Percentiles rank a stretch among this genome's conserved stretches.
Conservation (phyloP, 2,329 filamentous ascomycete genomes). For the Aspergillus sp. region DNA sequence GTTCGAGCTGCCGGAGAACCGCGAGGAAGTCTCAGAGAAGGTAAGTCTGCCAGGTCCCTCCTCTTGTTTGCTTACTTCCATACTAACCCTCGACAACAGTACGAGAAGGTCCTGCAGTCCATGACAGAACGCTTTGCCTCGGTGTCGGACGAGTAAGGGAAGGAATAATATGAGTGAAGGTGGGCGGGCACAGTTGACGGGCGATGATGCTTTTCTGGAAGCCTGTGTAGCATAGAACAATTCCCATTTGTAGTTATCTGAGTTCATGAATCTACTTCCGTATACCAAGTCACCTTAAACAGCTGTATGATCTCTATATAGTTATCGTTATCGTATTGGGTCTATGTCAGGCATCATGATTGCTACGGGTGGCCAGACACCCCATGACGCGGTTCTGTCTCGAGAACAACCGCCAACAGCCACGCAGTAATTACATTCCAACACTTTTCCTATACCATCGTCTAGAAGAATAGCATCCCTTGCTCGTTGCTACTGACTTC, state of each 20-base stretch:
- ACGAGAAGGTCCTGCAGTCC: slow-evolving; percentile 80
- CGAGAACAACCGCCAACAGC: too few relatives aligned
- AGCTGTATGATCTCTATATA: background rate
- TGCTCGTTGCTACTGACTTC: too few relatives aligned
- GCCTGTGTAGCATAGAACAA: slow-evolving; percentile 26
- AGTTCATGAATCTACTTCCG: background rate
- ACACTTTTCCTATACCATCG: too few relatives aligned
- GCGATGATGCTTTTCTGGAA: background rate
- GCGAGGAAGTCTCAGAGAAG: slow-evolving; percentile 77
- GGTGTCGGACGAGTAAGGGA: slow-evolving; percentile 78
- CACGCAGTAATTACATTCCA: too few relatives aligned
- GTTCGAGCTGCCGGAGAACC: slow-evolving; percentile 83
- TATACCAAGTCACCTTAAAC: too few relatives aligned
- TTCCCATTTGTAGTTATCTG: slow-evolving; percentile 29
- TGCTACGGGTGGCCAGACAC: too few relatives aligned
- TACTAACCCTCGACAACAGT: slow-evolving; percentile 50
- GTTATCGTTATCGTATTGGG: slow-evolving; percentile 4
- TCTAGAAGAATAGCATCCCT: too few relatives aligned
- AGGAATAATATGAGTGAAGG: slow-evolving; percentile 1
- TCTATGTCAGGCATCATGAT: too few relatives aligned
- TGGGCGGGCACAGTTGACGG: background rate
- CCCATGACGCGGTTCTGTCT: too few relatives aligned
- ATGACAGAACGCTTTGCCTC: slow-evolving; percentile 98
- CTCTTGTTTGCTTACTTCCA: slow-evolving; percentile 10
- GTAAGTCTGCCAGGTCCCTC: slow-evolving; percentile 40